Conservation (phyloP, 345 rosid genomes). For the Murraya paniculata region DNA sequence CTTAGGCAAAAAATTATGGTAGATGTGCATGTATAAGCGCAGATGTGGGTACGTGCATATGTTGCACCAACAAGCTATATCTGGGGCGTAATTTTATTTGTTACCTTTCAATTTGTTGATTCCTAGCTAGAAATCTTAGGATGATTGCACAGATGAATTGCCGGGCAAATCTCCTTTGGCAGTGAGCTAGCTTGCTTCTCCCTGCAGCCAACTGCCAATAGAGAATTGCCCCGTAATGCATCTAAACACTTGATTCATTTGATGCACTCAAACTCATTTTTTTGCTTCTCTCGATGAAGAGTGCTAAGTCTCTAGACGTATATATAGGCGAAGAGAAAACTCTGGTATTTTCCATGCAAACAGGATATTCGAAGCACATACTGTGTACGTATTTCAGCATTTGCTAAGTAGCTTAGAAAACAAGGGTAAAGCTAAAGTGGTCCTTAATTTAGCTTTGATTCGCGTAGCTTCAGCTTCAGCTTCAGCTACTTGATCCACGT, state of each 20-base stretch:
- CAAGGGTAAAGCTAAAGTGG: neutral
- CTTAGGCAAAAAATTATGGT: too few species aligned
- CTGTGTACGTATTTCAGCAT: neutral
- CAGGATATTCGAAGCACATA: constrained; percentile 16
- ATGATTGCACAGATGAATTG: constrained; percentile 21
- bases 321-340: neutral
- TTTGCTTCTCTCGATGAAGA: neutral
- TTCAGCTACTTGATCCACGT: neutral
- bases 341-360: constrained; percentile 4
- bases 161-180: constrained; percentile 57
- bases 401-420: neutral
- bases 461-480: neutral
- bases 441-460: neutral
- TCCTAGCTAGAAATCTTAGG: neutral
- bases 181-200: constrained; percentile 18
- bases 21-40: neutral
- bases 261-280: neutral
- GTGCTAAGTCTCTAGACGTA: neutral
- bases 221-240: constrained; percentile 35
- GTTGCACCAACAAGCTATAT: neutral
- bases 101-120: too few species aligned
- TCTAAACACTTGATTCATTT: constrained; percentile 2
- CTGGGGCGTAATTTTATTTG: too few species aligned
- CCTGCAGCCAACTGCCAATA: constrained; percentile 30
- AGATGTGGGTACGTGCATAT: neutral